Conservation (phyloP, 306 rosid genomes). For the Ziziphus jujuba region DNA sequence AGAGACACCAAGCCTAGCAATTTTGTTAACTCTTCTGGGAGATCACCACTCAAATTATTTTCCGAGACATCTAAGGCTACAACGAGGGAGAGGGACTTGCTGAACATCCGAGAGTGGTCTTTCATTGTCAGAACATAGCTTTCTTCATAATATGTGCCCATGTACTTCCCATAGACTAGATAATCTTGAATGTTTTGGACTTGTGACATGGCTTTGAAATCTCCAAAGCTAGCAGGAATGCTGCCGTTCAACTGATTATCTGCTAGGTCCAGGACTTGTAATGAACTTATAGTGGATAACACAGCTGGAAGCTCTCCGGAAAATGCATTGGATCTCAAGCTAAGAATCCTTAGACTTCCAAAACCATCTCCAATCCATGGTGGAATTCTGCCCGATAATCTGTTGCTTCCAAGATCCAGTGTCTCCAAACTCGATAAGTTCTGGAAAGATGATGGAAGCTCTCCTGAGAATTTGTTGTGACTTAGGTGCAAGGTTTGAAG, state of each 20-base stretch:
- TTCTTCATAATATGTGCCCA: constrained; percentile 7
- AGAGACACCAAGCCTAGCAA: constrained; percentile 31
- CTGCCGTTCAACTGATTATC: constrained; percentile 9
- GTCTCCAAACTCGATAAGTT: no score
- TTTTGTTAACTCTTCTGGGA: constrained; percentile 34
- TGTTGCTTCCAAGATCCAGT: no score
- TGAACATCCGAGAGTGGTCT: constrained; percentile 12
- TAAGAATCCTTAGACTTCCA: constrained; percentile 4
- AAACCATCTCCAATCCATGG: constrained; percentile 28
- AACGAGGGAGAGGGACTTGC: constrained; percentile 39
- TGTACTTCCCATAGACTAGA: constrained; percentile 11
- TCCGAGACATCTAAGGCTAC: constrained; percentile 41
- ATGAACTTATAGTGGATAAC: constrained; percentile 23
- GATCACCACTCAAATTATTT: constrained; percentile 30
- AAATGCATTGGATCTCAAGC: constrained; percentile 34
- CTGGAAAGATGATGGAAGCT: no score
- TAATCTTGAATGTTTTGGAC: neutral
- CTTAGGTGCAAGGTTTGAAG: constrained; percentile 31
- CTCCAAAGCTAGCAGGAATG: constrained; percentile 20
- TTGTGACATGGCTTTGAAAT: constrained; percentile 17
- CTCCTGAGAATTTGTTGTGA: constrained; percentile 18
- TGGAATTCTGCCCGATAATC: constrained; percentile 15
- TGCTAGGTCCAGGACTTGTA: constrained; percentile 23
- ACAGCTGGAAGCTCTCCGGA: constrained; percentile 5
- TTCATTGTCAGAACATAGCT: constrained; percentile 14